A percentile compares a stretch with the other conserved stretches of the same genome.
phyloP scores from a whole-genome alignment of 1,284 basidiomycete species.

The Boletellus deceptivus region DNA sequence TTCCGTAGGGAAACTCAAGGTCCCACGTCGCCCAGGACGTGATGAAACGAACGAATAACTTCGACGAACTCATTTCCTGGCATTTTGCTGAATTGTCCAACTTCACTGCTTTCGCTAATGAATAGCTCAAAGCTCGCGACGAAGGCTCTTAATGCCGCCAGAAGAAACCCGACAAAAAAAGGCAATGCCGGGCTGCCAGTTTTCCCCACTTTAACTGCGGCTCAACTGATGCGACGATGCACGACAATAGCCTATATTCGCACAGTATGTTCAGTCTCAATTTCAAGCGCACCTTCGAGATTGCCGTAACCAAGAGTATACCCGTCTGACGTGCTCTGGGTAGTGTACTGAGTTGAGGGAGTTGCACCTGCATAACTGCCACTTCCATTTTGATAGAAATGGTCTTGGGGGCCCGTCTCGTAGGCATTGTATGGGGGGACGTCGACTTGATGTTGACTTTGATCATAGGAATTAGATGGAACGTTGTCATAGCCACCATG shows the following conservation, averaged over 20 bases:
- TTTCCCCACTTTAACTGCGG: slow-evolving; percentile 30
- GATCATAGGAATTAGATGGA: slow-evolving; percentile 52
- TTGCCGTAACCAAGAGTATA: slow-evolving; percentile 58
- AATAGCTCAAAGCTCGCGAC: slow-evolving; percentile 45
- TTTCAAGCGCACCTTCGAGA: slow-evolving; percentile 79
- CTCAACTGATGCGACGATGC: slow-evolving; percentile 35
- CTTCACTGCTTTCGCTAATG: slow-evolving; percentile 43
- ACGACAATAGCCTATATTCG: slow-evolving; percentile 34
- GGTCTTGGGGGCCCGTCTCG: slow-evolving; percentile 56
- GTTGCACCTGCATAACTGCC: slow-evolving; percentile 48
- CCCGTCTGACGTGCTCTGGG: slow-evolving; percentile 43
- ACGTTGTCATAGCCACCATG: slow-evolving; percentile 53
- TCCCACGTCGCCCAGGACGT: slow-evolving; percentile 17
- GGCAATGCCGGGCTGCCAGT: slow-evolving; percentile 23
- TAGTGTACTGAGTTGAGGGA: slow-evolving; percentile 43
- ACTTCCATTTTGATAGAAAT: slow-evolving; percentile 61
- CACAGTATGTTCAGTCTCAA: slow-evolving; percentile 48
- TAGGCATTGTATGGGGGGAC: slow-evolving; percentile 63
- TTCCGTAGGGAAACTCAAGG: slow-evolving; percentile 27
- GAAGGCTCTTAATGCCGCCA: slow-evolving; percentile 30
- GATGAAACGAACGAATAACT: slow-evolving; percentile 18
- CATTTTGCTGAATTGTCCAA: slow-evolving; percentile 30
- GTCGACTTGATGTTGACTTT: slow-evolving; percentile 58
- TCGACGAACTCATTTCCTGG: slow-evolving; percentile 31
- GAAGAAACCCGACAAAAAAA: slow-evolving; percentile 21